These are phyloP conservation scores for Pythium diclinum DNA, from an alignment of 352 stramenopile genomes.

Conservation along the genomic window DNA sequence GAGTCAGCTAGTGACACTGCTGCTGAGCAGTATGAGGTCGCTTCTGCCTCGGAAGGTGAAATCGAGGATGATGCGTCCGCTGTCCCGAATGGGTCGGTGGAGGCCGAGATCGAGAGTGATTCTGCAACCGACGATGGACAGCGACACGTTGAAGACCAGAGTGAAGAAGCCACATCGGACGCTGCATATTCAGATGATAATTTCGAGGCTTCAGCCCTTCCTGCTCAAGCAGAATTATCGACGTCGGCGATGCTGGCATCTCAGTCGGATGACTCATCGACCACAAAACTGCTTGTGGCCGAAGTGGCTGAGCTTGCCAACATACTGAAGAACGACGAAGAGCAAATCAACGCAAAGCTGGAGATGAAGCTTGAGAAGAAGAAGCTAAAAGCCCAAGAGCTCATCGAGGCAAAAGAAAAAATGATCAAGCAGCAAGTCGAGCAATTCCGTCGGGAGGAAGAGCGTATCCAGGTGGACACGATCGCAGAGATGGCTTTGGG, in stretches of 20 bases:
- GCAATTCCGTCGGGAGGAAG: conserved; percentile 36
- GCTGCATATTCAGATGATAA: not conserved
- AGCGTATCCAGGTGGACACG: conserved; percentile 38
- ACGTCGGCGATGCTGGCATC: conserved; percentile 21
- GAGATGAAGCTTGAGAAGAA: conserved; percentile 39
- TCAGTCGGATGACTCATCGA: conserved; percentile 48
- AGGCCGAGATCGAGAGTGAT: not conserved
- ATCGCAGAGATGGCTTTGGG: conserved; percentile 39
- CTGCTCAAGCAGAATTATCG: not conserved
- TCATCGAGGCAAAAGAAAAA: conserved; percentile 37
- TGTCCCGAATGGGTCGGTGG: not conserved
- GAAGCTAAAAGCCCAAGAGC: conserved; percentile 37
- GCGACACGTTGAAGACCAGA: not conserved
- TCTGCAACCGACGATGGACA: not conserved
- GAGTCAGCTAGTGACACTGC: not conserved
- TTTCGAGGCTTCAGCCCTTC: not conserved
- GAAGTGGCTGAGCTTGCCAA: conserved; percentile 28
- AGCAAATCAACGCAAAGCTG: conserved; percentile 1
- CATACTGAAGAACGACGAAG: not conserved
- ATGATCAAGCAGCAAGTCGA: conserved; percentile 33
- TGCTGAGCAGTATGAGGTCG: not conserved
- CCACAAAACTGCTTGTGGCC: conserved; percentile 42
- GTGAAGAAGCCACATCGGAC: not conserved
- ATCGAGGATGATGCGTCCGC: not conserved
- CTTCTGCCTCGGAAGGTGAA: not conserved